Evolutionary conservation across 2,329 filamentous ascomycete species (phyloP), one percentile per base, ranked within the genome.

Genomic region (Fusarium nodosum): DNA sequence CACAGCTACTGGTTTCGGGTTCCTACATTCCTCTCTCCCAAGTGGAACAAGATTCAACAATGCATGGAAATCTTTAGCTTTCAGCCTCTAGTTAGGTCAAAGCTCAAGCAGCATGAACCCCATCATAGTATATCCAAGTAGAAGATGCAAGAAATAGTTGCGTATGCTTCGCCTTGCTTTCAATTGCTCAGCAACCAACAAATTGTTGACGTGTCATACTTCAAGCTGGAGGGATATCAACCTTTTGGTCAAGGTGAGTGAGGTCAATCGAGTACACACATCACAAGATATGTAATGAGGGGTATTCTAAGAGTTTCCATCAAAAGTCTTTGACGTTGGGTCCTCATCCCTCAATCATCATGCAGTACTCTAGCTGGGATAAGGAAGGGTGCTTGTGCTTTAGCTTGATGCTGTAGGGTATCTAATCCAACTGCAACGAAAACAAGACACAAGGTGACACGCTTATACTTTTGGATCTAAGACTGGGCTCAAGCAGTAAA

Each of bases 191-290:
- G 56, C 45, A 66, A 66, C 47, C 38, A 45, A 42, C 12, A 8
- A 4, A 16, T 4, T 60, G 36, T 54, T 67, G 66, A 67, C 62
- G 62, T 60, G 62, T 55, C 66, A 39, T 69, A 11, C 44, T 41
- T 31, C 44, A 28, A 38, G 24, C 30, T 31, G 26, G 11, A n/a
- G 18, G 39, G 18, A 30, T 51, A 28, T 39, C 26, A 10, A 2
- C 15, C 22, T 48, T 15, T 16, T 34, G 30, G 30, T 26, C 30
- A 48, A 34, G 36, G 11, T 36, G 16, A 55, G 13, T 12, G 18
- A 50, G 20, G 22, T 7, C 16, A 7, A 5, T 34, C 20, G 7
- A 20, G 36, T 39, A 7, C n/a, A n/a, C n/a, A n/a, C n/a, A n/a
- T n/a, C n/a, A n/a, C n/a, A n/a, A n/a, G n/a, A n/a, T n/a, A n/a